Conservation (phyloP, 2,329 filamentous ascomycete species). For the Xylariaceae sp. region DNA sequence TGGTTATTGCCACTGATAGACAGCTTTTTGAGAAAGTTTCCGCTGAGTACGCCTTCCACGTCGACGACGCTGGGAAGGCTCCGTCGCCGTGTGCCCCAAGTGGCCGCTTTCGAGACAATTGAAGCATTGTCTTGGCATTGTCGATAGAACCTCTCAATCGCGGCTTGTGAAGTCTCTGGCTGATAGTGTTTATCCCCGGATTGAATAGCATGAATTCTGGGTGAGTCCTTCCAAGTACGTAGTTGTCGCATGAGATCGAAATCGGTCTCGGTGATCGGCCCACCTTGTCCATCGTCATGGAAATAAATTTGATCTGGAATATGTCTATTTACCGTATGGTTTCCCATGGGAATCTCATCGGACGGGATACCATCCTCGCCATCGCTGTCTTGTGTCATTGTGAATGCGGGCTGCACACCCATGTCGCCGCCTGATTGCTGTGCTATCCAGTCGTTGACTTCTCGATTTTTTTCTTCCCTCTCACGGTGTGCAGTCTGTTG, state of each 20-base stretch:
- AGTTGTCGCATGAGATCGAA: slow-evolving; percentile 48
- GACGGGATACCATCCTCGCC: slow-evolving; percentile 37
- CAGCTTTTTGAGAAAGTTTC: slow-evolving; percentile 62
- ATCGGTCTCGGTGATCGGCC: slow-evolving; percentile 45
- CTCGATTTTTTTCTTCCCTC: slow-evolving; percentile 45
- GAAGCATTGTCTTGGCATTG: slow-evolving; percentile 57
- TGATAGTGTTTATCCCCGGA: slow-evolving; percentile 35
- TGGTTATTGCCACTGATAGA: slow-evolving; percentile 43
- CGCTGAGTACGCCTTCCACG: slow-evolving; percentile 57
- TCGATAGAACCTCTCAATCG: slow-evolving; percentile 51
- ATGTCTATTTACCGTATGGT: slow-evolving; percentile 49
- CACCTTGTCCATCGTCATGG: slow-evolving; percentile 34
- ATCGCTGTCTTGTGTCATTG: slow-evolving; percentile 7
- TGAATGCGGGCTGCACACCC: slow-evolving; percentile 10
- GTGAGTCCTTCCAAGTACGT: slow-evolving; percentile 50
- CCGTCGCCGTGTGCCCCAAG: slow-evolving; percentile 66
- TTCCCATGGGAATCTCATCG: slow-evolving; percentile 44
- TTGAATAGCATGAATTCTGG: slow-evolving; percentile 46
- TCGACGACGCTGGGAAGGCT: slow-evolving; percentile 61
- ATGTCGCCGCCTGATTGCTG: slow-evolving; percentile 22
- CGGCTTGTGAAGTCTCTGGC: slow-evolving; percentile 50
- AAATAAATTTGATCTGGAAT: slow-evolving; percentile 51
- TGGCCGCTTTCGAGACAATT: slow-evolving; percentile 61
- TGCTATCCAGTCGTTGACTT: slow-evolving; percentile 51
- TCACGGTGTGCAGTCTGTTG: slow-evolving; percentile 43